Conservation (phyloP, 2,329 filamentous ascomycete species). For the Chrysoporthe austroafricana region DNA sequence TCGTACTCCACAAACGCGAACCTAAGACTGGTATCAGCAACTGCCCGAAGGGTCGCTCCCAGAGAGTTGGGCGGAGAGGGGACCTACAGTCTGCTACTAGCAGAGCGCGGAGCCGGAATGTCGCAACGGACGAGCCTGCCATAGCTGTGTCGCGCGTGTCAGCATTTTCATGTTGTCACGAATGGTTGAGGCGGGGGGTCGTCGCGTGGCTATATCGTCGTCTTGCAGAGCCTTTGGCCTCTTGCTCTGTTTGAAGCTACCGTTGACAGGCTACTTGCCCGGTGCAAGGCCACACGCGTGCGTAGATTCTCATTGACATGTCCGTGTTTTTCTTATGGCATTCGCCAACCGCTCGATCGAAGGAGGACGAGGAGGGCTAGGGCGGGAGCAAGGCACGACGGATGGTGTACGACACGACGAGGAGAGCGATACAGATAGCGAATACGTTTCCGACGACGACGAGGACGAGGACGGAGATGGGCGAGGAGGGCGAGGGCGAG, state of each 20-base stretch:
- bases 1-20: conserved; percentile 99
- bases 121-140: conserved; percentile 97
- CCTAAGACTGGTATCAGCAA: conserved; percentile 45
- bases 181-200: conserved; percentile 34
- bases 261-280: conserved; percentile 43
- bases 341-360: conserved; percentile 52
- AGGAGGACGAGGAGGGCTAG: conserved; percentile 42
- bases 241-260: conserved; percentile 29
- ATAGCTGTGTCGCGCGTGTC: conserved; percentile 67
- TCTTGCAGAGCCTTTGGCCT: conserved; percentile 35
- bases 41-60: background rate
- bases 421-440: conserved; percentile 31
- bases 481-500: conserved; percentile 29
- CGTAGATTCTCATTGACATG: conserved; percentile 27
- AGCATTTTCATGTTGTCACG: conserved; percentile 50
- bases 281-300: conserved; percentile 35
- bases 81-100: conserved; percentile 92
- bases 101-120: conserved; percentile 93
- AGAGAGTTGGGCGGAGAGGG: conserved; percentile 35
- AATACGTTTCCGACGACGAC: conserved; percentile 32
- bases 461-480: conserved; percentile 30
- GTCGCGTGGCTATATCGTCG: conserved; percentile 35
- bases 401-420: conserved; percentile 36
- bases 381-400: conserved; percentile 33
- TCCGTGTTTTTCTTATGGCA: conserved; percentile 33